These are phyloP conservation scores for Globisporangium echinulatum DNA, from an alignment of 352 stramenopile genomes.

Conservation along the genomic window DNA sequence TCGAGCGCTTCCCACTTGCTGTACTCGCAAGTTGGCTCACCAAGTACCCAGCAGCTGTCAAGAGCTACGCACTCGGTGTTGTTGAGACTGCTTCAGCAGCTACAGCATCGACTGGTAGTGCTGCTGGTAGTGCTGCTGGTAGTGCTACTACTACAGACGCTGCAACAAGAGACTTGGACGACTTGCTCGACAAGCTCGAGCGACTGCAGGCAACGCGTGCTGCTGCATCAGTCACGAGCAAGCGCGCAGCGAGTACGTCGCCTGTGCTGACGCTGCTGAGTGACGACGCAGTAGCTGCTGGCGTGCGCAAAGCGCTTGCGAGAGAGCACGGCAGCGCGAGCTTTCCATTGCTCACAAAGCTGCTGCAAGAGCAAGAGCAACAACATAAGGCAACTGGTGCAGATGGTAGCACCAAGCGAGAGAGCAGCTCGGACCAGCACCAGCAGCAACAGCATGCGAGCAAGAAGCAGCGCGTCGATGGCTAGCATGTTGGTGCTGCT, in stretches of 20 bases:
- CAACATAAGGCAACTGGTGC: background rate
- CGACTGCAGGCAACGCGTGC: constrained; percentile 39
- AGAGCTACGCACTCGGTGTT: constrained; percentile 42
- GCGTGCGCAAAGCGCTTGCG: constrained; percentile 33
- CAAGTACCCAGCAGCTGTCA: constrained; percentile 55
- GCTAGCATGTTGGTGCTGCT: constrained; percentile 13
- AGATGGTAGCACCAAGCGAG: background rate
- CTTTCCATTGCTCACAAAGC: constrained; percentile 22
- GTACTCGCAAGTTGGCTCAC: constrained; percentile 67
- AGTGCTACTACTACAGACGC: too few relatives aligned
- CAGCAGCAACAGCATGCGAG: constrained; percentile 24
- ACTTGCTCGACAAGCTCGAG: constrained; percentile 60
- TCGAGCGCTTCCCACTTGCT: constrained; percentile 62
- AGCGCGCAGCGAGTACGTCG: constrained; percentile 4
- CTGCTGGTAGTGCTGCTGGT: too few relatives aligned
- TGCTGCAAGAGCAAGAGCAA: constrained; percentile 7
- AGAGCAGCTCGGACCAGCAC: constrained; percentile 10
- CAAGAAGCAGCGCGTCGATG: constrained; percentile 51
- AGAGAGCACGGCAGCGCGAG: constrained; percentile 5
- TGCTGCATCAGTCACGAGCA: constrained; percentile 1
- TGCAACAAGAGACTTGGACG: constrained; percentile 40
- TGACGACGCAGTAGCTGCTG: constrained; percentile 30
- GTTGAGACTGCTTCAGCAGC: constrained; percentile 22
- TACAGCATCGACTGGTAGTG: background rate
- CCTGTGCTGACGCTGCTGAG: constrained; percentile 30